Conservation (phyloP, 441 rosid species). For the Populus trichocarpa region DNA sequence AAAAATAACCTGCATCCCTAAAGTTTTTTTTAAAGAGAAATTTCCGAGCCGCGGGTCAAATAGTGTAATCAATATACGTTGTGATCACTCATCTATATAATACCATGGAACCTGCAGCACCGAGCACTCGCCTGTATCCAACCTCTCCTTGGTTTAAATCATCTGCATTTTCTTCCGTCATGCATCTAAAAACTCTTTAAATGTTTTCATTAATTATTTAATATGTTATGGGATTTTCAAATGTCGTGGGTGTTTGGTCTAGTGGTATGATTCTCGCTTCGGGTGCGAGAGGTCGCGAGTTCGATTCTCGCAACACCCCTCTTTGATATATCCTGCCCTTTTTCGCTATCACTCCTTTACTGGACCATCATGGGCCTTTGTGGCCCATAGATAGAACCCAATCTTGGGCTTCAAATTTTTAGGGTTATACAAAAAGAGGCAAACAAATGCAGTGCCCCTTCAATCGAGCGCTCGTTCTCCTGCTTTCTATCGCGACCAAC, state of each 20-base stretch:
- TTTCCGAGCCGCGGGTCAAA: too few relatives aligned
- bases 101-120: too few relatives aligned
- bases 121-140: too few relatives aligned
- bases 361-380: background rate
- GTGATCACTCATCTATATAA: too few relatives aligned
- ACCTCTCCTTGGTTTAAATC: too few relatives aligned
- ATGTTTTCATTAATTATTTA: too few relatives aligned
- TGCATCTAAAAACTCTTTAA: background rate
- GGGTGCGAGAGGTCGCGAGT: slow-evolving; percentile 44
- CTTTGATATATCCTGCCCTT: accelerated
- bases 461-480: background rate
- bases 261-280: slow-evolving; percentile 67
- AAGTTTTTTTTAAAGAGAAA: too few relatives aligned
- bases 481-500: background rate
- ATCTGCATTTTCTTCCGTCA: too few relatives aligned
- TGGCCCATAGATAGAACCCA: background rate
- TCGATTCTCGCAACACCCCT: slow-evolving; percentile 41
- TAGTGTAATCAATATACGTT: too few relatives aligned
- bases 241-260: slow-evolving; percentile 48
- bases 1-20: too few relatives aligned
- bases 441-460: background rate
- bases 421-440: slow-evolving; percentile 4
- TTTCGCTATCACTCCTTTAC: background rate
- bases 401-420: background rate
- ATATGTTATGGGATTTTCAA: accelerated